Conservation (phyloP, 352 stramenopile genomes). For the Pythium brassicae region DNA sequence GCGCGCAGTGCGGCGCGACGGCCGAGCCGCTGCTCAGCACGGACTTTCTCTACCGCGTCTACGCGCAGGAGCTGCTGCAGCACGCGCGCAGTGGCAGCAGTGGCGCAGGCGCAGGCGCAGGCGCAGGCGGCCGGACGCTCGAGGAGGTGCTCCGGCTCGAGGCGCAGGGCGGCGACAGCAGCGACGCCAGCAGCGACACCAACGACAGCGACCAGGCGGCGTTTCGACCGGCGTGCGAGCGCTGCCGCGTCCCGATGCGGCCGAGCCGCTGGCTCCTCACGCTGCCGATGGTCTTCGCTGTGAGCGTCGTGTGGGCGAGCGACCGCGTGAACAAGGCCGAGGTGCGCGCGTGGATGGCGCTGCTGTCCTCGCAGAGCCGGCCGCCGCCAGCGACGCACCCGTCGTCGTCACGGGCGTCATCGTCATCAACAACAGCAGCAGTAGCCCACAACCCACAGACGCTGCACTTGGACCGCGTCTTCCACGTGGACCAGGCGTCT, state of each 20-base stretch:
- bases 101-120: slow-evolving; percentile 8
- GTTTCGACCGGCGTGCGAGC: slow-evolving; percentile 32
- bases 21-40: slow-evolving; percentile 79
- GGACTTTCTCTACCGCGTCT: slow-evolving; percentile 81
- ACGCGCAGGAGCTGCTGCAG: slow-evolving; percentile 63
- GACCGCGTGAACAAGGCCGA: slow-evolving; percentile 60
- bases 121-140: slow-evolving; percentile 20
- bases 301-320: slow-evolving; percentile 82
- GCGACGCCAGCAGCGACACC: no score
- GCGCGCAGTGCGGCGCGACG: slow-evolving; percentile 51
- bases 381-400: neutral
- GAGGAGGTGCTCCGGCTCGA: slow-evolving; percentile 55
- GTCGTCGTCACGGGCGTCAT: slow-evolving; percentile 7
- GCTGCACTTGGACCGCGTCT: slow-evolving; percentile 66
- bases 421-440: neutral
- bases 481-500: slow-evolving; percentile 45
- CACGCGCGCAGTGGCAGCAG: slow-evolving; percentile 10
- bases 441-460: slow-evolving; percentile 18
- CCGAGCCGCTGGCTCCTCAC: slow-evolving; percentile 73
- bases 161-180: slow-evolving; percentile 28
- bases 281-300: slow-evolving; percentile 81
- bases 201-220: neutral
- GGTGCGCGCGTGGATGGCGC: slow-evolving; percentile 64
- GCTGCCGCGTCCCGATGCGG: slow-evolving; percentile 44
- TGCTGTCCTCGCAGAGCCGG: slow-evolving; percentile 50